A percentile compares a stretch with the other conserved stretches of the same genome.
Conservation (phyloP, 2,329 filamentous ascomycete species). For the Ophiobolus disseminans region DNA sequence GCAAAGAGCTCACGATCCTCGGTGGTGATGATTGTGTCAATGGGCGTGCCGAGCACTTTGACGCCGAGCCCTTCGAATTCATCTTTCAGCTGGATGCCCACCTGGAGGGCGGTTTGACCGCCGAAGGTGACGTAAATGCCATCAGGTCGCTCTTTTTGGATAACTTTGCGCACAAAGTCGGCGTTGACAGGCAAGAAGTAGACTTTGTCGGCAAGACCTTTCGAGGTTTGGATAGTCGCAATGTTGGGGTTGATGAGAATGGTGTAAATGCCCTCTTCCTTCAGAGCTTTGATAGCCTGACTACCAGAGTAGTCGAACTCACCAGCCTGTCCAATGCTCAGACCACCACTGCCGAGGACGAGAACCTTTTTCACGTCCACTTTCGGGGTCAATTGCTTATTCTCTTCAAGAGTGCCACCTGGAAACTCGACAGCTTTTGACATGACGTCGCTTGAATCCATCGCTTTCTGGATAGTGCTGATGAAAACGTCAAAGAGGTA, state of each 20-base stretch:
- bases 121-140: constrained; percentile 98
- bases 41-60: constrained; percentile 92
- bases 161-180: constrained; percentile 97
- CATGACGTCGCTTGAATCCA: constrained; percentile 71
- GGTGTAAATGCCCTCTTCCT: constrained; percentile 97
- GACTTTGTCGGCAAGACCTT: constrained; percentile 96
- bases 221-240: constrained; percentile 97
- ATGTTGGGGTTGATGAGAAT: constrained; percentile 99
- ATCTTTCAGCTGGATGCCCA: constrained; percentile 96
- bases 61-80: constrained; percentile 94
- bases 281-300: constrained; percentile 97
- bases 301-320: constrained; percentile 99
- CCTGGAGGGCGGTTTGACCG: constrained; percentile 94
- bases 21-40: constrained; percentile 97
- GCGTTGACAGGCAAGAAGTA: constrained; percentile 98
- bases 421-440: constrained; percentile 82
- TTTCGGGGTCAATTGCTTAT: constrained; percentile 75
- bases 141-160: constrained; percentile 91
- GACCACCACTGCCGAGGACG: constrained; percentile 89
- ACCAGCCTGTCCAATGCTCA: constrained; percentile 96
- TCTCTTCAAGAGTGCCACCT: constrained; percentile 81
- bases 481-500: constrained; percentile 98
- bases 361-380: constrained; percentile 93
- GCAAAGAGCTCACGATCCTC: constrained; percentile 98
- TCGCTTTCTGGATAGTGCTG: constrained; percentile 76